Evolutionary conservation across 352 stramenopile genomes (phyloP).

Genomic region (Plasmopara viticola): DNA sequence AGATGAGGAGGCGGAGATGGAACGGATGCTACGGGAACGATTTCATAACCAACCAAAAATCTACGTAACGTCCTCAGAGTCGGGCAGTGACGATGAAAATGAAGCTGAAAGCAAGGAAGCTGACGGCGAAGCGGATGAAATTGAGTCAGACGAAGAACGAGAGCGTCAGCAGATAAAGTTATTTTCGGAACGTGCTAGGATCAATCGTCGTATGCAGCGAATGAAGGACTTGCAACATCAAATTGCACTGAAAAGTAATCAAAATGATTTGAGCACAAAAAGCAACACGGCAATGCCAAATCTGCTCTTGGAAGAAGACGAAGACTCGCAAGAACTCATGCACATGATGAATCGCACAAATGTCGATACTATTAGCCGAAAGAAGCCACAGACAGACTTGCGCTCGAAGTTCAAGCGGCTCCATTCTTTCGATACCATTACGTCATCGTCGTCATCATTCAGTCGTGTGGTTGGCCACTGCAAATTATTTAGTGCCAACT

Average conservation of each 20-base stretch:
- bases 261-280: constrained; percentile 21
- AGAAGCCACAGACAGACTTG: constrained; percentile 5
- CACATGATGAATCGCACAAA: constrained; percentile 58
- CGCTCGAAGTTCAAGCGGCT: constrained; percentile 41
- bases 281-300: constrained; percentile 16
- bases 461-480: constrained; percentile 58
- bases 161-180: constrained; percentile 83
- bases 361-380: constrained; percentile 18
- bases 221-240: constrained; percentile 78
- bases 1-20: constrained; percentile 80
- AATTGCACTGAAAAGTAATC: constrained; percentile 39
- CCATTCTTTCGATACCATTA: constrained; percentile 47
- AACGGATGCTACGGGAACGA: constrained; percentile 65
- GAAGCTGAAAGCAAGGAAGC: constrained; percentile 25
- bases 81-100: constrained; percentile 47
- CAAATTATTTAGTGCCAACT: constrained; percentile 62
- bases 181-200: constrained; percentile 71
- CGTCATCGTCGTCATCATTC: constrained; percentile 56
- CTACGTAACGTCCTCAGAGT: constrained; percentile 85
- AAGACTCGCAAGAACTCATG: constrained; percentile 71
- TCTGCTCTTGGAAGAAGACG: constrained; percentile 66
- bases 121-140: constrained; percentile 34
- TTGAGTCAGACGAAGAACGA: constrained; percentile 71
- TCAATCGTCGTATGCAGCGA: constrained; percentile 81
- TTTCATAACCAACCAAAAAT: constrained; percentile 77